Conservation (phyloP, 2,329 filamentous ascomycete genomes). For the Fusarium musae region DNA sequence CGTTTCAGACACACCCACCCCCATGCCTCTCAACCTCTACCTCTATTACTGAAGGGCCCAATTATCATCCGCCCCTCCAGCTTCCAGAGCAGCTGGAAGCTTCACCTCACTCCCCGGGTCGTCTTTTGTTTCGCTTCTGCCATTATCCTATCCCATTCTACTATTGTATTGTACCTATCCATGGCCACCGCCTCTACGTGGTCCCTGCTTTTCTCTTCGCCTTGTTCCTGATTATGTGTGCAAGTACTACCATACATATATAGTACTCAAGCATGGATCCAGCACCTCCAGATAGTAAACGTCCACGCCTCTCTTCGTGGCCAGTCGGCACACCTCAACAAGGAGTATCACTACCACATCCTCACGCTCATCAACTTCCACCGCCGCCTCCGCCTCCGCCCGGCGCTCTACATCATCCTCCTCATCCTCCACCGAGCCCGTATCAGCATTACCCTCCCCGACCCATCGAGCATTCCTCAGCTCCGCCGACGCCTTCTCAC, state of each 20-base stretch:
- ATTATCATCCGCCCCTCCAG: conserved; percentile 45
- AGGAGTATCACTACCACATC: conserved; percentile 58
- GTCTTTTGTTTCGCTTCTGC: conserved; percentile 45
- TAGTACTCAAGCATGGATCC: conserved; percentile 67
- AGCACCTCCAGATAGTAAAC: conserved; percentile 68
- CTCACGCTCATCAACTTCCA: conserved; percentile 48
- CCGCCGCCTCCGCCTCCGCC: conserved; percentile 45
- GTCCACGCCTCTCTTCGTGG: conserved; percentile 65
- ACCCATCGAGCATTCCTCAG: conserved; percentile 48
- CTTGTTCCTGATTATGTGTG: conserved; percentile 52
- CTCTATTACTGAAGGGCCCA: conserved; percentile 46
- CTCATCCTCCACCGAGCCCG: conserved; percentile 48
- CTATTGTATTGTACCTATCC: conserved; percentile 36
- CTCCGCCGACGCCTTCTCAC: conserved; percentile 45
- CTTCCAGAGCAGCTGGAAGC: conserved; percentile 46
- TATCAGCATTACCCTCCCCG: conserved; percentile 55
- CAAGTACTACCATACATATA: conserved; percentile 50
- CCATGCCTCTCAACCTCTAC: conserved; percentile 47
- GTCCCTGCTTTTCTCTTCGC: conserved; percentile 51
- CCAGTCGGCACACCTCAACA: conserved; percentile 60
- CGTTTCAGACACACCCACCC: conserved; percentile 47
- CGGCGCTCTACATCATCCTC: conserved; percentile 45
- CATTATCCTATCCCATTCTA: conserved; percentile 28
- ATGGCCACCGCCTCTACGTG: conserved; percentile 52
- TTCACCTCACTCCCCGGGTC: conserved; percentile 43